Conservation (phyloP, 495 filamentous ascomycete genomes). For the Recurvomyces mirabilis region DNA sequence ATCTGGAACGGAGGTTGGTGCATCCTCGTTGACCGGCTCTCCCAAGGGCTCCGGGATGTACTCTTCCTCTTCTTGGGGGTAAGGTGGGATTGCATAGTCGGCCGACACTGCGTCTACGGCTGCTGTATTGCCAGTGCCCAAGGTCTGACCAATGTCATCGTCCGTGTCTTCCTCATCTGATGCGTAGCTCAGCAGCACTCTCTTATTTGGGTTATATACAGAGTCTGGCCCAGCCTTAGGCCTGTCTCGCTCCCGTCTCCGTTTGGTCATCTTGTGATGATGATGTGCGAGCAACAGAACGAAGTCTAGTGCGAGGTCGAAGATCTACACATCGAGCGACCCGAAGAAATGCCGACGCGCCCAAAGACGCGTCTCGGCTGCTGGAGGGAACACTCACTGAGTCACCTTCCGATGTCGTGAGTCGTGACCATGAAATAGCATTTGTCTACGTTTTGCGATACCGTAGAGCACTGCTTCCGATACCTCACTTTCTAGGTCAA, state of each 20-base stretch:
- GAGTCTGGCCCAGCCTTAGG: conserved; percentile 6
- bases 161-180: conserved; percentile 13
- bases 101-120: not conserved
- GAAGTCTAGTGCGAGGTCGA: not conserved
- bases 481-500: no score
- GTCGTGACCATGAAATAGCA: no score
- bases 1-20: not conserved
- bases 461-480: no score
- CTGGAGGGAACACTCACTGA: not conserved
- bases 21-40: no score
- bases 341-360: not conserved
- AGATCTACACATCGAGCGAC: not conserved
- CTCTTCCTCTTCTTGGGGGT: conserved; percentile 3
- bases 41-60: no score
- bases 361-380: not conserved
- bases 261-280: conserved; percentile 9
- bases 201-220: conserved; percentile 17
- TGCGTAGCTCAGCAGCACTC: conserved; percentile 16
- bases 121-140: no score
- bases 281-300: not conserved
- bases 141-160: no score
- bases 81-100: not conserved
- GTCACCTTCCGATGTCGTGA: no score
- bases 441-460: no score
- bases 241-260: conserved; percentile 13